These are phyloP conservation scores for Arthonia radiata DNA, from an alignment of 495 filamentous ascomycete genomes.

Conservation along the genomic window DNA sequence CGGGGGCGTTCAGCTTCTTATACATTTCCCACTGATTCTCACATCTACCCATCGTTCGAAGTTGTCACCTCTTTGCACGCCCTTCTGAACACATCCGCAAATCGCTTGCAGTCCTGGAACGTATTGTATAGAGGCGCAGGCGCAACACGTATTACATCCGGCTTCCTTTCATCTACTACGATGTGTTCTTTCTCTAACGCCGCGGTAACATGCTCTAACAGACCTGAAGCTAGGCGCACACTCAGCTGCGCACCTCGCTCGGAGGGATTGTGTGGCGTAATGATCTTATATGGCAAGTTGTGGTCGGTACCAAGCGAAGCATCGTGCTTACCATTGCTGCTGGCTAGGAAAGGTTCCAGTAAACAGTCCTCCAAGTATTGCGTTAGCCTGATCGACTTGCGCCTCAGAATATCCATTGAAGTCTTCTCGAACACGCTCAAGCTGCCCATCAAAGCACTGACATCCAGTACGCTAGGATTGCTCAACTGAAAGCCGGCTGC, in stretches of 20 bases:
- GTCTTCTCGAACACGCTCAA: slow-evolving; percentile 58
- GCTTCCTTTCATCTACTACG: slow-evolving; percentile 70
- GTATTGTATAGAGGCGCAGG: slow-evolving; percentile 79
- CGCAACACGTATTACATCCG: slow-evolving; percentile 79
- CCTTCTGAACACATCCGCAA: slow-evolving; percentile 35
- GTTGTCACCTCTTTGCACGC: slow-evolving; percentile 17
- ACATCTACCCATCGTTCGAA: too few relatives aligned
- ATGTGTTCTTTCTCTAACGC: slow-evolving; percentile 42
- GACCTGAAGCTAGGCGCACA: slow-evolving; percentile 35
- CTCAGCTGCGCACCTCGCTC: slow-evolving; percentile 76
- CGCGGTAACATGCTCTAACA: slow-evolving; percentile 45
- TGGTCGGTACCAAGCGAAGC: slow-evolving; percentile 11
- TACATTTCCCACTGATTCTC: too few relatives aligned
- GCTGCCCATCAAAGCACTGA: slow-evolving; percentile 46
- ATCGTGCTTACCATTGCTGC: slow-evolving; percentile 10
- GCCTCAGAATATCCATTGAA: slow-evolving; percentile 39
- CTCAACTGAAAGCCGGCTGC: slow-evolving; percentile 46
- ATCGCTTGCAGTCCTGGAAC: slow-evolving; percentile 54
- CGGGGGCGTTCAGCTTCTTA: too few relatives aligned
- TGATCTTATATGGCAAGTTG: slow-evolving; percentile 34
- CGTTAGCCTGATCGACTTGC: slow-evolving; percentile 55
- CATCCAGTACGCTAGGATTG: slow-evolving; percentile 41
- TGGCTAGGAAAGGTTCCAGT: neutral
- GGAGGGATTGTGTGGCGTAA: slow-evolving; percentile 50
- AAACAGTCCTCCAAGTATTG: slow-evolving; percentile 56